These are phyloP conservation scores for Fusarium sp. DNA, from an alignment of 2,329 filamentous ascomycete species.

Conservation along the genomic window DNA sequence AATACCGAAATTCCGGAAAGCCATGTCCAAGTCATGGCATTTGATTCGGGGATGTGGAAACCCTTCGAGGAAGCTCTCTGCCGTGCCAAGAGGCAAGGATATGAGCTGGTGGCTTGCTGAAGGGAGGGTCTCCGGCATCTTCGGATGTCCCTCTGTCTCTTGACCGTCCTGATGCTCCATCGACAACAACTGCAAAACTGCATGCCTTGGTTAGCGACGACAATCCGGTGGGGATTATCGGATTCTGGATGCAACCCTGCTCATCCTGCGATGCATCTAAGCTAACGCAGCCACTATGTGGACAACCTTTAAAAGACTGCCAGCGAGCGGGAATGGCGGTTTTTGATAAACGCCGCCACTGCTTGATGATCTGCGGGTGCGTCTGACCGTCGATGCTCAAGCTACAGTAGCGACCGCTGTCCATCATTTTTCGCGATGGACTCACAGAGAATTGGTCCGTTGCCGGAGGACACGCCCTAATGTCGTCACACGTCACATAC, in stretches of 20 bases:
- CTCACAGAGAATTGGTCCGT: neutral
- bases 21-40: neutral
- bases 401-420: neutral
- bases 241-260: neutral
- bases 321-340: neutral
- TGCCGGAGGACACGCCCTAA: neutral
- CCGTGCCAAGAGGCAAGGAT: conserved; percentile 21
- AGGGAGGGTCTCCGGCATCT: conserved; percentile 19
- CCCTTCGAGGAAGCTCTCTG: conserved; percentile 2
- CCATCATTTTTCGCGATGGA: conserved; percentile 2
- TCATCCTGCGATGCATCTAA: neutral
- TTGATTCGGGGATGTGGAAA: conserved; percentile 1
- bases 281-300: conserved; percentile 10
- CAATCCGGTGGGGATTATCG: neutral
- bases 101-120: conserved; percentile 1
- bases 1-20: conserved; percentile 6
- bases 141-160: conserved; percentile 15
- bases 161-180: neutral
- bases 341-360: neutral
- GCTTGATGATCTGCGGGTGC: neutral
- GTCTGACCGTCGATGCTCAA: neutral
- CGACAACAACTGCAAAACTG: neutral
- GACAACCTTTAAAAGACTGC: neutral
- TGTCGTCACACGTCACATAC: conserved; percentile 14
- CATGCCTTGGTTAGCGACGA: conserved; percentile 4